Percentiles rank a stretch among this genome's conserved stretches.
phyloP scores from a whole-genome alignment of 441 rosid genomes.

The Populus trichocarpa region DNA sequence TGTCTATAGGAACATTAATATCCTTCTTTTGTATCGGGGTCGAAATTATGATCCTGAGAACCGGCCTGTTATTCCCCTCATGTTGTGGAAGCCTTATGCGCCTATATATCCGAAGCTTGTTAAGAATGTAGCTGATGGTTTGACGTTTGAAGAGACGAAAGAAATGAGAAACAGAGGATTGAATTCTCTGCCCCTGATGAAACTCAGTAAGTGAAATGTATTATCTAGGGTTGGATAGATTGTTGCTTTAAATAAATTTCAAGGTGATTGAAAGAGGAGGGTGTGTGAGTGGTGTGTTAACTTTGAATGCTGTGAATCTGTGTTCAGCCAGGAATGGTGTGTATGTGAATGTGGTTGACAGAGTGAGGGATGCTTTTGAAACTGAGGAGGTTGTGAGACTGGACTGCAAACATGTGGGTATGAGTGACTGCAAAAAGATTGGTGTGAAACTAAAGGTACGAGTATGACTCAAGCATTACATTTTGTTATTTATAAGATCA shows the following conservation, averaged over 20 bases:
- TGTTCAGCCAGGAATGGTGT: slow-evolving; percentile 82
- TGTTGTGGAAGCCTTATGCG: slow-evolving; percentile 91
- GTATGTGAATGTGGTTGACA: slow-evolving; percentile 69
- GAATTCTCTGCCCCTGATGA: slow-evolving; percentile 50
- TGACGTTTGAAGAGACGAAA: slow-evolving; percentile 79
- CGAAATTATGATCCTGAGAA: slow-evolving; percentile 64
- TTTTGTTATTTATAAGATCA: neutral
- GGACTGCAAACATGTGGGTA: slow-evolving; percentile 73
- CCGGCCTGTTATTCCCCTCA: slow-evolving; percentile 61
- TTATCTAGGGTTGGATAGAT: neutral
- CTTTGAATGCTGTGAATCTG: neutral
- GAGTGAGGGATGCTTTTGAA: slow-evolving; percentile 62
- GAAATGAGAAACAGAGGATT: slow-evolving; percentile 72
- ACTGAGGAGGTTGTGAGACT: slow-evolving; percentile 73
- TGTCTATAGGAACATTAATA: slow-evolving; percentile 57
- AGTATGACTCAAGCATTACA: neutral
- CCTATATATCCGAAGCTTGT: slow-evolving; percentile 82
- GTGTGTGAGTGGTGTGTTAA: neutral
- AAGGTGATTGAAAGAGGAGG: neutral
- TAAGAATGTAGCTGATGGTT: slow-evolving; percentile 65
- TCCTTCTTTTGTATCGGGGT: slow-evolving; percentile 69
- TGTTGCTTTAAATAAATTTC: neutral
- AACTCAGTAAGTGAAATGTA: slow-evolving; percentile 57
- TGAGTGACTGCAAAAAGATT: slow-evolving; percentile 80
- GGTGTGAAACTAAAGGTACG: slow-evolving; percentile 75